A percentile compares a stretch with the other conserved stretches of the same genome.
phyloP scores from a whole-genome alignment of 257 asterid species.

The Penstemon davidsonii region DNA sequence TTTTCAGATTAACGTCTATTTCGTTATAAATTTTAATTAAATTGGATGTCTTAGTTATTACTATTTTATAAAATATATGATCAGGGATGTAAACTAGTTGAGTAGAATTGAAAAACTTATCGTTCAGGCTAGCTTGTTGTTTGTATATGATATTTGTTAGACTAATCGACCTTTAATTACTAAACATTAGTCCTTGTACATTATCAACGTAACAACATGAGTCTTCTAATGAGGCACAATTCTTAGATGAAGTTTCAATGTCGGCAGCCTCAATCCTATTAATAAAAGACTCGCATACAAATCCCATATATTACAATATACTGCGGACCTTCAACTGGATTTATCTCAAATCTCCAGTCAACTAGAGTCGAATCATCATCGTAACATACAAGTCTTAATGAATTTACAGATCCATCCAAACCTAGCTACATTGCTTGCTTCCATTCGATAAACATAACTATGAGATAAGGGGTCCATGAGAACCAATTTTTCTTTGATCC shows the following conservation, averaged over 20 bases:
- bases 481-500: slow-evolving; percentile 68
- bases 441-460: slow-evolving; percentile 47
- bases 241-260: slow-evolving; percentile 20
- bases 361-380: slow-evolving; percentile 53
- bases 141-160: no score
- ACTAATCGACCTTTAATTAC: no score
- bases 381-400: slow-evolving; percentile 44
- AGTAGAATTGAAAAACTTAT: no score
- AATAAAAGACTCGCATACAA: slow-evolving; percentile 57
- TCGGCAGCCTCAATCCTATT: slow-evolving; percentile 48
- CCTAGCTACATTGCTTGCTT: slow-evolving; percentile 63
- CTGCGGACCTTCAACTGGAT: slow-evolving; percentile 56
- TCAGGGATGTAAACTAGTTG: no score
- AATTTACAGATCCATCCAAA: slow-evolving; percentile 60
- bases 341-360: slow-evolving; percentile 57
- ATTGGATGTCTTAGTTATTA: no score
- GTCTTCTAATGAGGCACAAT: background rate
- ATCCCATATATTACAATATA: slow-evolving; percentile 53
- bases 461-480: slow-evolving; percentile 39
- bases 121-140: no score
- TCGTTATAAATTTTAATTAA: no score
- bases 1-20: no score
- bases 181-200: background rate
- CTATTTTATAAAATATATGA: no score
- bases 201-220: background rate